phyloP scores from a whole-genome alignment of 495 filamentous ascomycete species.

The Penicillium arizonense region DNA sequence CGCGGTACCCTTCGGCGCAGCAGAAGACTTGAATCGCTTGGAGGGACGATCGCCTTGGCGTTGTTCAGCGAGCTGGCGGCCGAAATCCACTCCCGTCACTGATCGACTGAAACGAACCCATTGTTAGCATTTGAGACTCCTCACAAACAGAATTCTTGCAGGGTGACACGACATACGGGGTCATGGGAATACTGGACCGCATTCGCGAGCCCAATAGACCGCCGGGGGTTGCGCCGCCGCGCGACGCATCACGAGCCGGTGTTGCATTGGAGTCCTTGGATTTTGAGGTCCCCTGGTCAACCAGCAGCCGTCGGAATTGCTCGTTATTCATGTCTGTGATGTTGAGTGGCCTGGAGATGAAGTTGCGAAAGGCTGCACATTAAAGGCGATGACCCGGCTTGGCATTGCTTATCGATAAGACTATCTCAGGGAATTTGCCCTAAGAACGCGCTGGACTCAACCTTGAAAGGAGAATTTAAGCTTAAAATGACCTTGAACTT shows the following conservation, averaged over 20 bases:
- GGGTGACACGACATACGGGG: slow-evolving; percentile 55
- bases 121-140: slow-evolving; percentile 18
- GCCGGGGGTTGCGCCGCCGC: slow-evolving; percentile 23
- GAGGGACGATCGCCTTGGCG: slow-evolving; percentile 49
- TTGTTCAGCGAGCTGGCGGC: slow-evolving; percentile 80
- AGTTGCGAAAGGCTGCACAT: slow-evolving; percentile 2
- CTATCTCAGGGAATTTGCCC: neutral
- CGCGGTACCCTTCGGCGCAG: slow-evolving; percentile 80
- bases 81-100: slow-evolving; percentile 69
- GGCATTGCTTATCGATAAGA: slow-evolving; percentile 3
- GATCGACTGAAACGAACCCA: slow-evolving; percentile 56
- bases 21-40: slow-evolving; percentile 74
- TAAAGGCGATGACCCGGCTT: slow-evolving; percentile 3
- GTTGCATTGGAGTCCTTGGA: slow-evolving; percentile 9
- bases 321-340: slow-evolving; percentile 79
- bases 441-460: neutral
- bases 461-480: no score
- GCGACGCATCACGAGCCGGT: slow-evolving; percentile 16
- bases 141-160: neutral
- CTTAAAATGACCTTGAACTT: no score
- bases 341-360: neutral
- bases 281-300: slow-evolving; percentile 41
- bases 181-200: slow-evolving; percentile 82
- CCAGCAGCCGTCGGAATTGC: slow-evolving; percentile 87
- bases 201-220: slow-evolving; percentile 53